A percentile compares a stretch with the other conserved stretches of the same genome.
Conservation (phyloP, 2,329 filamentous ascomycete genomes). For the Talaromyces amestolkiae region DNA sequence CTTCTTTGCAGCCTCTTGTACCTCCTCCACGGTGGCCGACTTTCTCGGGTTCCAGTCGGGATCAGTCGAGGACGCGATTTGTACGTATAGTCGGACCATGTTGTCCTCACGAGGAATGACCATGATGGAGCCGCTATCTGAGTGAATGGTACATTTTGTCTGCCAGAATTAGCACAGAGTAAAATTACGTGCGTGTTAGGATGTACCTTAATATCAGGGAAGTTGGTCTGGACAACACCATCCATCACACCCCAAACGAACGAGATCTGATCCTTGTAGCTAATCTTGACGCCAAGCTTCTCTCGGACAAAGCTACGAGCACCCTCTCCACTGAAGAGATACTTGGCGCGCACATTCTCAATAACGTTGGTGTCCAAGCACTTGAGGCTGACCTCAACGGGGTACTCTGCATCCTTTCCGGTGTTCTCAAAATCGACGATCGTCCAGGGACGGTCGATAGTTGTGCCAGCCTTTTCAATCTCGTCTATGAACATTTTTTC, state of each 20-base stretch:
- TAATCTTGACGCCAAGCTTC: slow-evolving; percentile 64
- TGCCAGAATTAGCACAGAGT: slow-evolving; percentile 24
- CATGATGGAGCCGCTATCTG: slow-evolving; percentile 63
- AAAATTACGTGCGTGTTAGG: neutral
- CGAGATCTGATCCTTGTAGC: slow-evolving; percentile 61
- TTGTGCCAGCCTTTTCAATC: slow-evolving; percentile 57
- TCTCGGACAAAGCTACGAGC: slow-evolving; percentile 60
- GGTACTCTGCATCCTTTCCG: slow-evolving; percentile 65
- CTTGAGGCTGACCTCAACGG: slow-evolving; percentile 73
- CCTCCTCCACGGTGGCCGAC: slow-evolving; percentile 58
- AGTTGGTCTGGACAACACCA: slow-evolving; percentile 60
- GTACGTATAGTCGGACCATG: slow-evolving; percentile 52
- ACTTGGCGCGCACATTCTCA: slow-evolving; percentile 65
- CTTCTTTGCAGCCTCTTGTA: slow-evolving; percentile 57
- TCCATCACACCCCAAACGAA: slow-evolving; percentile 68
- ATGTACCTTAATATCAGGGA: slow-evolving; percentile 61
- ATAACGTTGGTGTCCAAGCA: slow-evolving; percentile 69
- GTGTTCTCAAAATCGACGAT: slow-evolving; percentile 62
- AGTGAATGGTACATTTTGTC: slow-evolving; percentile 68
- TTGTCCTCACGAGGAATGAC: slow-evolving; percentile 55
- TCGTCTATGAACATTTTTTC: slow-evolving; percentile 62
- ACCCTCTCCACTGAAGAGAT: slow-evolving; percentile 63
- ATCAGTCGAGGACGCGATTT: slow-evolving; percentile 62
- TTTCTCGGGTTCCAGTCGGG: slow-evolving; percentile 61
- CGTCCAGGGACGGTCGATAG: slow-evolving; percentile 60